Evolutionary conservation across 495 filamentous ascomycete genomes (phyloP), one percentile per base, ranked within the genome.

Genomic region (Neurospora sp.): DNA sequence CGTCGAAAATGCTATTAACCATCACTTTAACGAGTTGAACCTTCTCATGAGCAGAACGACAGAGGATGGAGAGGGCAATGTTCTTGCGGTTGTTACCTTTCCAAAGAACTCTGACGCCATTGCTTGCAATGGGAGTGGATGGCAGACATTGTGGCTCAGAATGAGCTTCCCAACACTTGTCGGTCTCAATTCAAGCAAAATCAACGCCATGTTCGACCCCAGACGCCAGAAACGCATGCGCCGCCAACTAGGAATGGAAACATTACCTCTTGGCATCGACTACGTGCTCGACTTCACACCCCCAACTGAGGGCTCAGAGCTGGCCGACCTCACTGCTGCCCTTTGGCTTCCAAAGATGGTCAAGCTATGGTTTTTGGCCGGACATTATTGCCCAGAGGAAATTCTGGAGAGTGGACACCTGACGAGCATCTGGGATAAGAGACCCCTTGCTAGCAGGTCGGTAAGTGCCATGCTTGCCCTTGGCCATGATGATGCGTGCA

Each of bases 251-350:
- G 75, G 79, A 35, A 71, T 76, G 1, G 79, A 83, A 8, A 70
- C 69, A 5, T 75, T 87, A n/a, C 83, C 83, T 0, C 59, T 72
- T 0, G 82, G 82, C 1, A 80, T 89, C 75, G 84, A 86, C 69
- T 91, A 85, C 73, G 78, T 91, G 18, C 75, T 92, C 71, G 90
- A 92, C 74, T 82, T 91, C 20, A 91, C 89, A 2, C 89, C 89
- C 18, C 86, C 87, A 0, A 76, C 76, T 1, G 82, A 88, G 69
- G 90, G 89, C 5, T 85, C 90, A 1, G 89, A 90, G 70, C 85
- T 88, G 0, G 85, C 88, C 39, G 84, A 87, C 14, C 80, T 87
- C 71, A 81, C 89, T 48, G 87, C 86, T 1, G 86, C 87, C 59
- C 76, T 91, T 18, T 90, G 87, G 65, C 87, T 90, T 70, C 85